These are phyloP conservation scores for Pyrenophora seminiperda DNA, from an alignment of 2,329 filamentous ascomycete species.

Conservation along the genomic window DNA sequence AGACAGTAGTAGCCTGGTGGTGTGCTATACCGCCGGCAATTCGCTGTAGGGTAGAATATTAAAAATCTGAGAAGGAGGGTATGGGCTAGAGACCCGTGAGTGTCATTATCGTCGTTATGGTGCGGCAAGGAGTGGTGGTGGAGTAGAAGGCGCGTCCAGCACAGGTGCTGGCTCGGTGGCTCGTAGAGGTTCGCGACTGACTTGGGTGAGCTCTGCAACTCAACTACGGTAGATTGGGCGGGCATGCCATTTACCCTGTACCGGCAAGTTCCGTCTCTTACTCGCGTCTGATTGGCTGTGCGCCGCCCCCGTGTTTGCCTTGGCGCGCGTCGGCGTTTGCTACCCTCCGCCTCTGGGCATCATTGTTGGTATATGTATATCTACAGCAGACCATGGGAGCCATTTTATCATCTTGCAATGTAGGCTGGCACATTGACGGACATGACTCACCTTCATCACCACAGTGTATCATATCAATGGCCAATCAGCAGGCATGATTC, in stretches of 20 bases:
- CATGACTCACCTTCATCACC: neutral
- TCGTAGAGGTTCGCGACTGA: conserved; percentile 33
- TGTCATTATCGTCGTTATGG: conserved; percentile 41
- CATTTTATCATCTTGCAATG: too few relatives aligned
- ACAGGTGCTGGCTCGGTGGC: conserved; percentile 31
- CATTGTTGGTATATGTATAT: too few relatives aligned
- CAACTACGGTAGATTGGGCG: conserved; percentile 10
- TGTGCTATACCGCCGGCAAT: conserved; percentile 11
- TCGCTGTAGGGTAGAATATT: conserved; percentile 20
- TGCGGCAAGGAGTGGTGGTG: conserved; percentile 29
- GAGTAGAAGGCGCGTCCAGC: conserved; percentile 39
- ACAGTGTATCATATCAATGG: neutral
- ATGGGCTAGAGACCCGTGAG: conserved; percentile 23
- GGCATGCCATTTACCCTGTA: conserved; percentile 12
- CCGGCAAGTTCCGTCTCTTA: conserved; percentile 5
- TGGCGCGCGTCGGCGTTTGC: conserved; percentile 13
- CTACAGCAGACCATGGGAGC: too few relatives aligned
- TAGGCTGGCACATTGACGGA: too few relatives aligned
- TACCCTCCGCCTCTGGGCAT: neutral
- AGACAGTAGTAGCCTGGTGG: conserved; percentile 22
- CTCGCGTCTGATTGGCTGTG: conserved; percentile 13
- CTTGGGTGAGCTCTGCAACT: conserved; percentile 31
- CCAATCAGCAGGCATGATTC: conserved; percentile 8
- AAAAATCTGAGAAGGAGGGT: conserved; percentile 30
- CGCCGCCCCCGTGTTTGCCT: neutral